phyloP scores from a whole-genome alignment of 768 basidiomycete species.

The Piloderma croceum region DNA sequence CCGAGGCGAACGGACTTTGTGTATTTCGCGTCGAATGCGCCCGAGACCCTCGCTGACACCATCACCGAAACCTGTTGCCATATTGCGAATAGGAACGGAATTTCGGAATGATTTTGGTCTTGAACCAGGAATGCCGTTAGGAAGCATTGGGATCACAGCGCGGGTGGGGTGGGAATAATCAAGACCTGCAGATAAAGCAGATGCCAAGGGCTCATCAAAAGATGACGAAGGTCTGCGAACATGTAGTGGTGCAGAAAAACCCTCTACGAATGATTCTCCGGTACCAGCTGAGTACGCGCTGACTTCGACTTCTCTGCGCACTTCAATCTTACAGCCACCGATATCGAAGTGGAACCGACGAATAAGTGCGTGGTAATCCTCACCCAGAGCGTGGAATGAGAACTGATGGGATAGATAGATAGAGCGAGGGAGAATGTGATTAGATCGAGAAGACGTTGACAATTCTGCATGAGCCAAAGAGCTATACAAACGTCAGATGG shows the following conservation, averaged over 20 bases:
- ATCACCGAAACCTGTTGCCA: slow-evolving; percentile 45
- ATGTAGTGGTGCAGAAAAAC: slow-evolving; percentile 39
- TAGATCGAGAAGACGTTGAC: slow-evolving; percentile 59
- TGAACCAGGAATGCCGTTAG: slow-evolving; percentile 52
- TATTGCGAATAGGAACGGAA: slow-evolving; percentile 53
- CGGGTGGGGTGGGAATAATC: slow-evolving; percentile 38
- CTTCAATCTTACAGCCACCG: slow-evolving; percentile 54
- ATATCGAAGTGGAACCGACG: slow-evolving; percentile 58
- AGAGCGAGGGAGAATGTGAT: slow-evolving; percentile 58
- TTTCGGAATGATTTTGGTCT: slow-evolving; percentile 34
- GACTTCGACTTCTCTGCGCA: slow-evolving; percentile 66
- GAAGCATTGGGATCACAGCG: slow-evolving; percentile 69
- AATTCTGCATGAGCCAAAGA: slow-evolving; percentile 80
- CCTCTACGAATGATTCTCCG: slow-evolving; percentile 50
- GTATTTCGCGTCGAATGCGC: slow-evolving; percentile 51
- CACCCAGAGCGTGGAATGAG: slow-evolving; percentile 67
- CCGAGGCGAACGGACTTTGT: slow-evolving; percentile 44
- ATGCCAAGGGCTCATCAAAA: slow-evolving; percentile 76
- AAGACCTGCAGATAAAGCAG: slow-evolving; percentile 62
- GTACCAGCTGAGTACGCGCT: slow-evolving; percentile 43
- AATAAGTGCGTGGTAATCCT: slow-evolving; percentile 77
- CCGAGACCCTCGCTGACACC: slow-evolving; percentile 59
- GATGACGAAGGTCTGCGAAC: slow-evolving; percentile 45
- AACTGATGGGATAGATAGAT: slow-evolving; percentile 87
- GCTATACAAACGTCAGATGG: slow-evolving; percentile 27